A percentile compares a stretch with the other conserved stretches of the same genome.
These are phyloP conservation scores for Rhododendron simsii DNA, from an alignment of 148 eudicot species.

Conservation along the genomic window DNA sequence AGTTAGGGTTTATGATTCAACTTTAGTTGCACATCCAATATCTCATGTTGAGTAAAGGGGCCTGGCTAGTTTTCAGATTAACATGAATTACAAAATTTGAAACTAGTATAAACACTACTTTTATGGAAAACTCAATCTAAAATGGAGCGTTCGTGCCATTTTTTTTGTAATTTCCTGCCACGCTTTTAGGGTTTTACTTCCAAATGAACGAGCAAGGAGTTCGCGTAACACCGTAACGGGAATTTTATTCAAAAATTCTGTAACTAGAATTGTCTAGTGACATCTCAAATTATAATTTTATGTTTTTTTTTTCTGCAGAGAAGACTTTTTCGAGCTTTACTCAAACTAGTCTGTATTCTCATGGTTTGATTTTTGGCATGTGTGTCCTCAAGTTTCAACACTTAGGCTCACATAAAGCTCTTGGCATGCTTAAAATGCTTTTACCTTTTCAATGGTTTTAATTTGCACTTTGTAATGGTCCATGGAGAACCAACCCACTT, in stretches of 20 bases:
- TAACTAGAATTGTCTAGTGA: background rate
- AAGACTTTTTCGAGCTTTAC: background rate
- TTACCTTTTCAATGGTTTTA: background rate
- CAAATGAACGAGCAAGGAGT: background rate
- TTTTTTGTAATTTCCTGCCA: background rate
- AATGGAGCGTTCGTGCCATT: background rate
- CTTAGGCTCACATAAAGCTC: background rate
- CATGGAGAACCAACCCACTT: conserved; percentile 4
- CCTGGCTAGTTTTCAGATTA: too few species aligned
- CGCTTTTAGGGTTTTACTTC: background rate
- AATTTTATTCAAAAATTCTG: background rate
- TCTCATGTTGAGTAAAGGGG: background rate
- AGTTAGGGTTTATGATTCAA: background rate
- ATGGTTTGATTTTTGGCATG: background rate
- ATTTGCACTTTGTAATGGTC: background rate
- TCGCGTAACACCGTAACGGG: background rate
- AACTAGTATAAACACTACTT: background rate
- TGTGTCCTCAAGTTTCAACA: background rate
- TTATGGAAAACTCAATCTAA: background rate
- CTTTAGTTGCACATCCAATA: background rate
- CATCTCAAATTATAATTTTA: background rate
- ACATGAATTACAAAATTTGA: background rate
- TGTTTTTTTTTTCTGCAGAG: background rate
- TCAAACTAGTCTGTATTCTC: background rate
- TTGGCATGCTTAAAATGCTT: background rate